Evolutionary conservation across 78 protist species (phyloP), one percentile per base, ranked within the genome.

Genomic region (Dictyostelium citrinum): DNA sequence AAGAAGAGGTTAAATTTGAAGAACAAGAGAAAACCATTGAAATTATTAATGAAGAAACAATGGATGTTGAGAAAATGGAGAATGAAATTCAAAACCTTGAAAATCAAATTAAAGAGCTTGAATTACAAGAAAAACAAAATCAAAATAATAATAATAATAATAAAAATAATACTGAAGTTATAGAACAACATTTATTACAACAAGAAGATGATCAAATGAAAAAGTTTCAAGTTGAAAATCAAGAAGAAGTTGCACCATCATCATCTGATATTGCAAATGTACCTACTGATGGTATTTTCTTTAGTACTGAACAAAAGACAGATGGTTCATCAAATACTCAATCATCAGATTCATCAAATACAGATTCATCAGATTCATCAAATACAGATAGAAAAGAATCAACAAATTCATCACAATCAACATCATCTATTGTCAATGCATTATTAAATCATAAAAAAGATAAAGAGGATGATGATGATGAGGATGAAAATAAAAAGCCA

Each of bases 101-200:
- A 7, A 39, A 82, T 9, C 51, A 58, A 82, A 82, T 46, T 14
- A 82, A 82, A 24, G 88, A 64, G 27, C 31, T 64, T 64, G 72
- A 58, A 81, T n/a, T 22, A 17, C 58, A 81, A 41, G 39, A 41
- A 22, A 27, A 29, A 41, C 29, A 11, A 12, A 45, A 45, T 41
- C 1, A 20, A 8, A 68, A 10, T 29, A 43, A 41, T 37, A 68
- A 68, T 37, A 37, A 37, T 37, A 37, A 37, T 37, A 39, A 39
- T 39, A 39, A 39, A 5, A 39, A 39, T 39, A 39, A 39, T 39
- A 39, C 75, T 10, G 20, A 5, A 12, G 64, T 14, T 24, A 39
- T 6, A 31, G 76, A 67, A 67, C 20, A 61, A 55, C 64, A 24
- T 39, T 22, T 6, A 37, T 3, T 14, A 20, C 33, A 27, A 27